phyloP scores from a whole-genome alignment of 2,329 filamentous ascomycete genomes.

The Verticillium tricorpus region DNA sequence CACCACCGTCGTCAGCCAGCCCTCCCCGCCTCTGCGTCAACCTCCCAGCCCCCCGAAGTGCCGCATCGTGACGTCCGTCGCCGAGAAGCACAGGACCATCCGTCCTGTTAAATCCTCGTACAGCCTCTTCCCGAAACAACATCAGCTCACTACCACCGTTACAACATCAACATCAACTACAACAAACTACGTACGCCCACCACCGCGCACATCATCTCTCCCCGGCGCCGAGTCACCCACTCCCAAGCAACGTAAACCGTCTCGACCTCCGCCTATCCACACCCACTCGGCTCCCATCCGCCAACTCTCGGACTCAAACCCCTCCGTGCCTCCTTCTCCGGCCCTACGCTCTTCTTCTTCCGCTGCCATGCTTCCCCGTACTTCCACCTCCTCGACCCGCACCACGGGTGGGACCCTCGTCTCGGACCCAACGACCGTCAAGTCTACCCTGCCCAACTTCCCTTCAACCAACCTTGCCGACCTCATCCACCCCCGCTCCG shows the following conservation, averaged over 20 bases:
- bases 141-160: constrained; percentile 3
- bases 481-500: constrained; percentile 11
- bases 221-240: constrained; percentile 2
- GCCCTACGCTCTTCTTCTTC: constrained; percentile 5
- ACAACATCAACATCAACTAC: background rate
- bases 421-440: background rate
- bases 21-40: background rate
- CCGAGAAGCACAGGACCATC: constrained; percentile 15
- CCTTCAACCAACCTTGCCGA: constrained; percentile 6
- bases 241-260: constrained; percentile 6
- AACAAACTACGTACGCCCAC: background rate
- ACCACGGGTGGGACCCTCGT: background rate
- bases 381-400: background rate
- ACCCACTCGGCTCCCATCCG: constrained; percentile 9
- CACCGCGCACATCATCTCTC: background rate
- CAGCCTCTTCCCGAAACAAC: constrained; percentile 12
- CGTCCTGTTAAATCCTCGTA: constrained; percentile 13
- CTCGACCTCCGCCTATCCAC: constrained; percentile 11
- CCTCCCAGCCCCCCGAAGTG: background rate
- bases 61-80: constrained; percentile 6
- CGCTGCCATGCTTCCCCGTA: background rate
- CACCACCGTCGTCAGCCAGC: constrained; percentile 9
- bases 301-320: background rate
- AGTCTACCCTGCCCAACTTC: background rate
- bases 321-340: constrained; percentile 5